Base-by-base conservation (phyloP, 129 eudicot species). In the Lactuca saligna region DNA sequence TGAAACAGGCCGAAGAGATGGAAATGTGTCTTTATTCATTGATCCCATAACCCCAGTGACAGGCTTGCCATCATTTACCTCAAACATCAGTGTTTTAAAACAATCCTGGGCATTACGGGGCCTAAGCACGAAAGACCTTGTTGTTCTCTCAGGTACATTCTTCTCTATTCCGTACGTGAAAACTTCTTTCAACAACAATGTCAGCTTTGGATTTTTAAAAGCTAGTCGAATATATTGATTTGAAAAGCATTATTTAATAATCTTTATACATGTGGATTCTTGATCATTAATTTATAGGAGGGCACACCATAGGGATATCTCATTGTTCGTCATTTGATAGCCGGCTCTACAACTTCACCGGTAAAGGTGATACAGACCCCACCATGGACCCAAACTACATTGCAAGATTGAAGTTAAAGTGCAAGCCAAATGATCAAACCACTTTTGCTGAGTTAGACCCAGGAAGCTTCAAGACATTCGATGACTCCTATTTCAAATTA, bases 1-100 rank as follows among this genome's bases (percentile, higher is more conserved):
- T 3, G 88, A 79, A 32, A 82, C 86, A 1, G 95, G 97, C 34
- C 77, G 97, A 76, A 80, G 89, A 71, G 97, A 90, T 55, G 97
- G 97, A 46, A 73, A 29, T 0, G 85, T 86, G 16, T 86, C 95
- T 31, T 14, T 67, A 17, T 3, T 29, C 7, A 75, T 63, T 12
- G 91, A 76, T 7, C 80, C 75, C 5, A 7, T 11, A 68, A 53
- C 12, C 50, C 75, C 87, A 12, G 44, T 76, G n/a, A 14, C 54
- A 4, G 77, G 85, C 41, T 61, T 90, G 60, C 78, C 79, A 65
- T 72, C 85, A 14, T 86, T 88, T n/a, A 12, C 51, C 51, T n/a
- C 65, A 31, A 86, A 89, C 75, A 83, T 83, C 33, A 81, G 63
- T 25, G 0, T 64, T 6, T 65, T 82, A 59, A 80, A 81, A 54